phyloP scores from a whole-genome alignment of 306 rosid genomes.

The Pueraria montana region DNA sequence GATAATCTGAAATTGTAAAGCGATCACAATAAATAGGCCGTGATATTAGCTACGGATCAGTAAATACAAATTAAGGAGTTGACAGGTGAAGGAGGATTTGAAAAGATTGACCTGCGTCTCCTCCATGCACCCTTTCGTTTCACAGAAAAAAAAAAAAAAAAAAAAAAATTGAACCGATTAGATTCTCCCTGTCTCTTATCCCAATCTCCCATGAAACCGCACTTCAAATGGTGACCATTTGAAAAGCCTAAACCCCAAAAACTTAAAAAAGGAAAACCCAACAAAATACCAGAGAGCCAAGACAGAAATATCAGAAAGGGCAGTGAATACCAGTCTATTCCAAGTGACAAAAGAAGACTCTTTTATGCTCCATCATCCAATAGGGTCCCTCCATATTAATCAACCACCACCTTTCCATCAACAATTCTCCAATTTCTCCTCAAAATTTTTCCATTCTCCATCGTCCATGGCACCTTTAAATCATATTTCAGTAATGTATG shows the following conservation, averaged over 20 bases:
- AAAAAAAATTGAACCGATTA: slow-evolving; percentile 40
- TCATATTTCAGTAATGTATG: slow-evolving; percentile 36
- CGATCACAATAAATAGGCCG: slow-evolving; percentile 62
- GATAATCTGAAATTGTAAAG: slow-evolving; percentile 41
- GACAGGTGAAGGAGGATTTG: slow-evolving; percentile 59
- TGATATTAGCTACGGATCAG: slow-evolving; percentile 61
- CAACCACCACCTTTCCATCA: slow-evolving; percentile 24
- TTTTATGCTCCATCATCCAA: slow-evolving; percentile 38
- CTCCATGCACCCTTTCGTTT: slow-evolving; percentile 56
- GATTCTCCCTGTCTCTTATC: slow-evolving; percentile 60
- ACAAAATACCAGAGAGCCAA: slow-evolving; percentile 40
- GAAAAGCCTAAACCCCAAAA: slow-evolving; percentile 53
- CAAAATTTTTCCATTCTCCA: slow-evolving; percentile 31
- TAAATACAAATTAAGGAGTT: slow-evolving; percentile 65
- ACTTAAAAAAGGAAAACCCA: neutral
- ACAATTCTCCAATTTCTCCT: slow-evolving; percentile 14
- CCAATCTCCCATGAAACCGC: slow-evolving; percentile 62
- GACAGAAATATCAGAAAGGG: neutral
- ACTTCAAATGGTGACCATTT: slow-evolving; percentile 64
- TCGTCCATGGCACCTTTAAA: slow-evolving; percentile 36
- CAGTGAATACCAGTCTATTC: slow-evolving; percentile 40
- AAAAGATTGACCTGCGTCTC: slow-evolving; percentile 79
- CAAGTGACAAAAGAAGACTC: slow-evolving; percentile 36
- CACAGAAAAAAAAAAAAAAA: slow-evolving; percentile 30
- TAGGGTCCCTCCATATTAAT: slow-evolving; percentile 31